These are phyloP conservation scores for Chamaecrista fasciculata DNA, from an alignment of 306 rosid genomes.

Conservation along the genomic window DNA sequence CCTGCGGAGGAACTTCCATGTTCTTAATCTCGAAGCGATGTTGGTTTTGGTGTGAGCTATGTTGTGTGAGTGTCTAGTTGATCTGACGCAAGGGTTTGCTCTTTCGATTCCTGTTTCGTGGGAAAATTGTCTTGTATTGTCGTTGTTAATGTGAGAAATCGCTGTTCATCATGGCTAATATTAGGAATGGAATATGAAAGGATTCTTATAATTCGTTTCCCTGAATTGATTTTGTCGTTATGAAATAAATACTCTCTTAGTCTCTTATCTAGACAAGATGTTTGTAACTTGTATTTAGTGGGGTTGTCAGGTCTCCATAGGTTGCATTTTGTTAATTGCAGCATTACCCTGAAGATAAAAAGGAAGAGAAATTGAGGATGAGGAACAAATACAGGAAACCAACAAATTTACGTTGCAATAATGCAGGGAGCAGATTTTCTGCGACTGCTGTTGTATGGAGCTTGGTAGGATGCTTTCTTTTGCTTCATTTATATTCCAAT, in stretches of 20 bases:
- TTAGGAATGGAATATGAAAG: not conserved
- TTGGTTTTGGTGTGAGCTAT: not conserved
- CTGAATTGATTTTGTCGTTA: not conserved
- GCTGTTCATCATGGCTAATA: not conserved
- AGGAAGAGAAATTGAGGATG: conserved; percentile 68
- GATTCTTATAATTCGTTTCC: not conserved
- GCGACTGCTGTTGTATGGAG: conserved; percentile 57
- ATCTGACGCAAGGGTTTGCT: conserved; percentile 9
- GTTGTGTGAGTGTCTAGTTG: not conserved
- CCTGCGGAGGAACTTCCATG: not conserved
- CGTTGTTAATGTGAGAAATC: not conserved
- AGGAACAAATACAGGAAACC: conserved; percentile 78
- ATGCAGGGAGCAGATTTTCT: conserved; percentile 80
- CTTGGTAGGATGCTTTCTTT: conserved; percentile 66
- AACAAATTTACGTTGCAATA: conserved; percentile 68
- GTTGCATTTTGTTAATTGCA: conserved; percentile 67
- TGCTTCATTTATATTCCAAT: conserved; percentile 54
- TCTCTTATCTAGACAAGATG: not conserved
- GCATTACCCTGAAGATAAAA: conserved; percentile 60
- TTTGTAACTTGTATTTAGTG: conserved; percentile 40
- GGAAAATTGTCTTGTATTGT: not conserved
- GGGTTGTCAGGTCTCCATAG: conserved; percentile 50
- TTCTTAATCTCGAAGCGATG: not conserved
- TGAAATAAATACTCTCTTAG: not conserved
- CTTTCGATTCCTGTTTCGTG: not conserved